Evolutionary conservation across 257 asterid species (phyloP).

Genomic region (Scutellaria galericulata): DNA sequence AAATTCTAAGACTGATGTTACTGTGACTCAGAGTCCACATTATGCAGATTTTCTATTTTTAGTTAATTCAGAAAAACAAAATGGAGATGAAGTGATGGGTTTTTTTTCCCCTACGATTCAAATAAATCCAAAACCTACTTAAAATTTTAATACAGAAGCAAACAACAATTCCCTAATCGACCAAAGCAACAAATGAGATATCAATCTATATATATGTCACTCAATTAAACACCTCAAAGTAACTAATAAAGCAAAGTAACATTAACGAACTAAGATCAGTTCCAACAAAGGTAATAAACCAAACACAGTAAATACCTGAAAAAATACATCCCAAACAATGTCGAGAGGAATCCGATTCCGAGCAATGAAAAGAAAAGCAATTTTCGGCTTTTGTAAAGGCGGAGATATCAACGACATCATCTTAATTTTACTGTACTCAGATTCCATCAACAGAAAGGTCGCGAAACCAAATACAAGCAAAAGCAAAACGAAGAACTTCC

Average conservation of each 20-base stretch:
- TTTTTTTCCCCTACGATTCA: neutral
- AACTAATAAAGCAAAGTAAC: slow-evolving; percentile 19
- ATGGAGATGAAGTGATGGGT: neutral
- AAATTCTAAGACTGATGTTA: neutral
- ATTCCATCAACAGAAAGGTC: slow-evolving; percentile 69
- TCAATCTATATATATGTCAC: slow-evolving; percentile 4
- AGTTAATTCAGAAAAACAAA: neutral
- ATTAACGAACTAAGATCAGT: slow-evolving; percentile 8
- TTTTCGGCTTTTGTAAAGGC: slow-evolving; percentile 65
- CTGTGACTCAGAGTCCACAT: neutral
- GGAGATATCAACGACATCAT: slow-evolving; percentile 49
- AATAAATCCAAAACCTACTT: neutral
- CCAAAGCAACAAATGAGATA: slow-evolving; percentile 31
- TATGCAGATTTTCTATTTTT: slow-evolving; percentile 9
- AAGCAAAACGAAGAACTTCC: slow-evolving; percentile 58
- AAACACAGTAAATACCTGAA: slow-evolving; percentile 59
- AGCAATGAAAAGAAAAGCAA: slow-evolving; percentile 83
- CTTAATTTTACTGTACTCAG: slow-evolving; percentile 61
- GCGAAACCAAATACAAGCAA: slow-evolving; percentile 57
- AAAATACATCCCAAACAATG: slow-evolving; percentile 81
- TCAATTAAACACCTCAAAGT: slow-evolving; percentile 18
- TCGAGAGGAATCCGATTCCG: slow-evolving; percentile 90
- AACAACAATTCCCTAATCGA: slow-evolving; percentile 2
- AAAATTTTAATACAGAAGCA: slow-evolving; percentile 4
- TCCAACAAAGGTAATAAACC: slow-evolving; percentile 1